Percentiles rank a stretch among this genome's conserved stretches.
Conservation (phyloP, 2,329 filamentous ascomycete species). For the Cercospora janseana region DNA sequence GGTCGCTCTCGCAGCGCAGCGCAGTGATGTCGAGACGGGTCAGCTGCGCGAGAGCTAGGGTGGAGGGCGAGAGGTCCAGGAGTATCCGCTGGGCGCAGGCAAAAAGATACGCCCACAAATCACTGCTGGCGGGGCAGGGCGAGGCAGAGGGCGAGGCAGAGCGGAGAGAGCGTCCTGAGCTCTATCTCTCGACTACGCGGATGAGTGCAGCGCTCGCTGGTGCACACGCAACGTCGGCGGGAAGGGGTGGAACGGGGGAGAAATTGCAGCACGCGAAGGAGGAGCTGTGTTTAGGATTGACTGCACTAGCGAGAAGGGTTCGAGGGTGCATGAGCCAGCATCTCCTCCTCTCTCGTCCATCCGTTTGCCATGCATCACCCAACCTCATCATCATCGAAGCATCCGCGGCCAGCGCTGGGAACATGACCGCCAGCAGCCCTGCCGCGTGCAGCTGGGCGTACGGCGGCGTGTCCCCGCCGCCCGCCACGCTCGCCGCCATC, state of each 20-base stretch:
- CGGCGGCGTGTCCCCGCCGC: background rate
- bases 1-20: constrained; percentile 1
- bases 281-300: constrained; percentile 9
- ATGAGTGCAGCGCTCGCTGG: constrained; percentile 4
- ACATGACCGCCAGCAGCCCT: background rate
- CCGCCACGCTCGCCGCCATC: background rate
- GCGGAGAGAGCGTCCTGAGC: constrained; percentile 8
- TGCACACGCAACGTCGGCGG: constrained; percentile 6
- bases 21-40: constrained; percentile 15
- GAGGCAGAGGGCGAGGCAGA: constrained; percentile 5
- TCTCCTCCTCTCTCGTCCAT: too few relatives aligned
- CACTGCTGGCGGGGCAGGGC: background rate
- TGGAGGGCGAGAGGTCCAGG: constrained; percentile 3
- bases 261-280: constrained; percentile 10
- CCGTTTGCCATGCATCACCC: too few relatives aligned
- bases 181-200: constrained; percentile 3
- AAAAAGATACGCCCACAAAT: background rate
- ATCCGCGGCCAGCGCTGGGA: background rate
- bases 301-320: constrained; percentile 6
- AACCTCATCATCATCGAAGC: too few relatives aligned
- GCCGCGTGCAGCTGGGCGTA: background rate
- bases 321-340: constrained; percentile 1
- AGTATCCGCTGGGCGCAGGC: constrained; percentile 6
- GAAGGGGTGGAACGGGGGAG: constrained; percentile 8
- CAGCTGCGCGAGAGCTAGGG: constrained; percentile 10